phyloP scores from a whole-genome alignment of 176 grass and related monocot species.

The Cenchrus americanus region DNA sequence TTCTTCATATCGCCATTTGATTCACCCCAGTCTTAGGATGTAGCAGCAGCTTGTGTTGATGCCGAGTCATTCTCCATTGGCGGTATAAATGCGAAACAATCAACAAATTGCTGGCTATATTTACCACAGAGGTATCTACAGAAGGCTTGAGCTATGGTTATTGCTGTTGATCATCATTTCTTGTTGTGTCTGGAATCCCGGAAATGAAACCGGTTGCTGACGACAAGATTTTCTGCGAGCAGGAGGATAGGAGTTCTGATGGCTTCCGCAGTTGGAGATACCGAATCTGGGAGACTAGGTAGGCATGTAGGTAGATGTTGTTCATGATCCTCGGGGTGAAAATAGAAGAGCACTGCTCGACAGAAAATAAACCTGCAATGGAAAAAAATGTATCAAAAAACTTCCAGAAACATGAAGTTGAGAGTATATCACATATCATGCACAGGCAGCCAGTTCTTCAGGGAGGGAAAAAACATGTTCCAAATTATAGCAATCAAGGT shows the following conservation, averaged over 20 bases:
- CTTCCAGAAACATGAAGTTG: neutral
- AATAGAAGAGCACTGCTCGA: slow-evolving; percentile 74
- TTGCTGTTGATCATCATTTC: slow-evolving; percentile 52
- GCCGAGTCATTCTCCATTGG: slow-evolving; percentile 29
- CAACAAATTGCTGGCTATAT: slow-evolving; percentile 87
- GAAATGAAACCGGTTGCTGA: slow-evolving; percentile 74
- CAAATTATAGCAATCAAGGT: neutral
- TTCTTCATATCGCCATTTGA: slow-evolving; percentile 28
- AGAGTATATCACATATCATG: neutral
- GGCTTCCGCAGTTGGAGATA: slow-evolving; percentile 67
- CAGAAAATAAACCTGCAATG: slow-evolving; percentile 97
- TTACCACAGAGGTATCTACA: slow-evolving; percentile 96
- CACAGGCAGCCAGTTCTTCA: neutral
- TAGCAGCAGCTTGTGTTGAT: slow-evolving; percentile 21
- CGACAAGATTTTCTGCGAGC: slow-evolving; percentile 77
- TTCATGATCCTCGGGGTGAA: slow-evolving; percentile 41
- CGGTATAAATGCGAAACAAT: slow-evolving; percentile 78
- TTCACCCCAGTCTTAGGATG: slow-evolving; percentile 1
- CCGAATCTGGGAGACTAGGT: slow-evolving; percentile 72
- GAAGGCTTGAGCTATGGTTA: slow-evolving; percentile 50
- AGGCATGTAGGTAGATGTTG: slow-evolving; percentile 75
- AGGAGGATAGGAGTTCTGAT: slow-evolving; percentile 63
- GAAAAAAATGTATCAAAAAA: slow-evolving; percentile 5
- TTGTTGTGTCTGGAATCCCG: slow-evolving; percentile 38
- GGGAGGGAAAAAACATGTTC: neutral